Conservation (phyloP, 2,329 filamentous ascomycete species). For the Pseudocercospora eumusae region DNA sequence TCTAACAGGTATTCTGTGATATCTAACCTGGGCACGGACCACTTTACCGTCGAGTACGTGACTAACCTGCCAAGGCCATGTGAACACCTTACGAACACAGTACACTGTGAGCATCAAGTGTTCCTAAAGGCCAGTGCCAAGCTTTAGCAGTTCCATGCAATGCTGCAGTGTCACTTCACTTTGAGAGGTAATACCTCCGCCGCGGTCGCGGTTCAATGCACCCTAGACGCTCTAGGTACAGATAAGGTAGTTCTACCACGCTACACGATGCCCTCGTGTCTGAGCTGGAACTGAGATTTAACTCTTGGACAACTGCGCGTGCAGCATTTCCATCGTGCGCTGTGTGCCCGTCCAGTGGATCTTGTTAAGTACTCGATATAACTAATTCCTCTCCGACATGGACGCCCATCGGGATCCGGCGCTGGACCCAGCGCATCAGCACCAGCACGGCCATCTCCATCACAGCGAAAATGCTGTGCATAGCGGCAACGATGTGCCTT, state of each 20-base stretch:
- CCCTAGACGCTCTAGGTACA: slow-evolving; percentile 5
- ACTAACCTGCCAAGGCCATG: too few relatives aligned
- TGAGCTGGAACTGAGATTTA: slow-evolving; percentile 7
- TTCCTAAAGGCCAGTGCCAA: too few relatives aligned
- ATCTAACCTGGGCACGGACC: too few relatives aligned
- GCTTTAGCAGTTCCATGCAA: slow-evolving; percentile 14
- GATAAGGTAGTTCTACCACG: slow-evolving; percentile 20
- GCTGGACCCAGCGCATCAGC: slow-evolving; percentile 43
- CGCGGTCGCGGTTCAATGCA: background rate
- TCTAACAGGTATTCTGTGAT: too few relatives aligned
- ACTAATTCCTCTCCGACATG: slow-evolving; percentile 8
- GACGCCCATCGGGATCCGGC: slow-evolving; percentile 38
- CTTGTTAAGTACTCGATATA: slow-evolving; percentile 5
- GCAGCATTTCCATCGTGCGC: background rate
- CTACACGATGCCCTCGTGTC: background rate
- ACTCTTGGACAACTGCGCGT: background rate
- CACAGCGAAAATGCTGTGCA: slow-evolving; percentile 35
- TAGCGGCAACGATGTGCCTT: slow-evolving; percentile 24
- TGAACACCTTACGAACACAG: too few relatives aligned
- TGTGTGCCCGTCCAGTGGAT: slow-evolving; percentile 6
- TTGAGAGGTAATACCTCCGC: slow-evolving; percentile 4
- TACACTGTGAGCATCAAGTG: too few relatives aligned
- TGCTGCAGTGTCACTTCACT: slow-evolving; percentile 14
- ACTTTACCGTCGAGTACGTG: too few relatives aligned
- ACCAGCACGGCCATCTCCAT: slow-evolving; percentile 45